These are phyloP conservation scores for Gillenia trifoliata DNA, from an alignment of 306 rosid species.

Conservation along the genomic window DNA sequence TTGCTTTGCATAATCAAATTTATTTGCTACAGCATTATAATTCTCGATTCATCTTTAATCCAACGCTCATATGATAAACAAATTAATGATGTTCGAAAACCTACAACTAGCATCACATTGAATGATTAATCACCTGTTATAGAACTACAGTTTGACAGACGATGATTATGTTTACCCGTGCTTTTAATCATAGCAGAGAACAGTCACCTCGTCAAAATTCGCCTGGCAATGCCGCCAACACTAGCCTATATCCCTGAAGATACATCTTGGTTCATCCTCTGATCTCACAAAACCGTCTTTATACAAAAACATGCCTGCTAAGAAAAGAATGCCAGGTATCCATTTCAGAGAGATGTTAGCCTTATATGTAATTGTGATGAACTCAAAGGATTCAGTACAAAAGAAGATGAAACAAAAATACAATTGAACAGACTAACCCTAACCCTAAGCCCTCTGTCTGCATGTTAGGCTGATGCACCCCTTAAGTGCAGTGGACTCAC, in stretches of 20 bases:
- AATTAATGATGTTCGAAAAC: neutral
- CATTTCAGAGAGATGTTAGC: neutral
- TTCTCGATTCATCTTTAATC: neutral
- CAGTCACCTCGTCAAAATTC: neutral
- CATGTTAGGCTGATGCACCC: neutral
- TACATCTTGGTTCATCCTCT: neutral
- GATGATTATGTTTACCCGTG: neutral
- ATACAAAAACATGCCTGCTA: constrained; percentile 3
- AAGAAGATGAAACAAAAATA: no score
- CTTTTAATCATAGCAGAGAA: neutral
- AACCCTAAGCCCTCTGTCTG: no score
- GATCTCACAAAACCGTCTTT: neutral
- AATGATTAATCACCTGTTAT: neutral
- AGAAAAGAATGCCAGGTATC: neutral
- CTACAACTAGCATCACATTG: neutral
- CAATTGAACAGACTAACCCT: no score
- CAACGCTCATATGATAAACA: neutral
- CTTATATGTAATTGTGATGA: neutral
- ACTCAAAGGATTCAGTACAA: neutral
- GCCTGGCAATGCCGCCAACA: neutral
- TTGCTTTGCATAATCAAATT: neutral
- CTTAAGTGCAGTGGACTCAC: neutral
- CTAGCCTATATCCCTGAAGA: neutral
- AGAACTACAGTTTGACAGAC: neutral
- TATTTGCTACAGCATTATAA: neutral